Evolutionary conservation across 2,329 filamentous ascomycete genomes (phyloP), one percentile per base, ranked within the genome.

Genomic region (Colletotrichum sp.): DNA sequence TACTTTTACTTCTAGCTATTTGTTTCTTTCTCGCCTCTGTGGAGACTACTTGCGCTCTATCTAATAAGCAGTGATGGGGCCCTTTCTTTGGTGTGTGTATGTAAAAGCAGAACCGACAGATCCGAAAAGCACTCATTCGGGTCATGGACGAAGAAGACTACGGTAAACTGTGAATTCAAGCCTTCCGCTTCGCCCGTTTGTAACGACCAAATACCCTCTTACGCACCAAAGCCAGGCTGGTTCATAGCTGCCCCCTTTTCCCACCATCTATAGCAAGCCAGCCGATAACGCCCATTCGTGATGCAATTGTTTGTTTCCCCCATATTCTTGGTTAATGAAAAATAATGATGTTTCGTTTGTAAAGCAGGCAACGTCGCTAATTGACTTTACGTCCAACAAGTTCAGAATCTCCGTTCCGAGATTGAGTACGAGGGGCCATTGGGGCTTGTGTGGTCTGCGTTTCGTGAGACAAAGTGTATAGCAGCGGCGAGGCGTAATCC

Each of bases 211-310:
- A 57, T 69, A 60, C 52, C 34, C 21, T 76, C 60, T 52, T 24
- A 75, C 75, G 66, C 71, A 66, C 57, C 74, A 60, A 68, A 67
- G 55, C 55, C 71, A 64, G 61, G 52, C 71, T 55, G 52, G 63
- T 32, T 39, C 36, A 66, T 63, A 59, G 52, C 64, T 43, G 18
- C 65, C 43, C 65, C 66, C 57, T 76, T 70, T 65, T 73, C 61
- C 61, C 61, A 52, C 61, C n/a, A 30, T 78, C 76, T 77, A 74
- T 74, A 67, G 59, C 69, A 67, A 71, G 52, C 67, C 48, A 77
- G 24, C 67, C 76, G 36, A 66, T 67, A 77, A 78, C 76, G 76
- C 76, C 76, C 30, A 36, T 43, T 75, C 70, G 67, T 71, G 34
- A 77, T 75, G 75, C 70, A 74, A 63, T 68, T 76, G 39, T 63